Evolutionary conservation across 352 stramenopile species (phyloP).

Genomic region (Pythium apleroticum): DNA sequence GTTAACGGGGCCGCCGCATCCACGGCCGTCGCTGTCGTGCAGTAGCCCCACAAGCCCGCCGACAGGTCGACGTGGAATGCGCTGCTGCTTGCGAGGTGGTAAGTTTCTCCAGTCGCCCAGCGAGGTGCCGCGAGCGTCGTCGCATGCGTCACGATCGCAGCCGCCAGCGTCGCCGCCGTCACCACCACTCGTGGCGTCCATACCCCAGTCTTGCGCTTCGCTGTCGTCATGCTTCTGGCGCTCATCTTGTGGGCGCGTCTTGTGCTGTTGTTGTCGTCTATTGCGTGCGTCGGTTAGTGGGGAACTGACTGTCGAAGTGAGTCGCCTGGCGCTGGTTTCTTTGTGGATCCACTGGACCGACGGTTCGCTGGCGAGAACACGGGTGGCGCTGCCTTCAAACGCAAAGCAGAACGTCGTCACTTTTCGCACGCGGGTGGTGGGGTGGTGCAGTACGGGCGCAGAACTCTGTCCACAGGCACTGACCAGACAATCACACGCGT

Average conservation of each 20-base stretch:
- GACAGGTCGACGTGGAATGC: slow-evolving; percentile 25
- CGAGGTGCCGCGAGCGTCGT: slow-evolving; percentile 11
- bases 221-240: background rate
- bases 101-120: slow-evolving; percentile 24
- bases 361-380: no score
- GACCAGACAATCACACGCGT: background rate
- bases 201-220: background rate
- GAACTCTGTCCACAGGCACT: background rate
- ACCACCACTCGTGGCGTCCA: slow-evolving; percentile 17
- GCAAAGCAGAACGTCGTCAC: no score
- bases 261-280: background rate
- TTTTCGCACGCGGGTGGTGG: background rate
- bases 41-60: slow-evolving; percentile 30
- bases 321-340: background rate
- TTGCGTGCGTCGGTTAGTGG: background rate
- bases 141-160: slow-evolving; percentile 9
- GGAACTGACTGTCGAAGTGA: background rate
- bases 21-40: slow-evolving; percentile 16
- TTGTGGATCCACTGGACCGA: background rate
- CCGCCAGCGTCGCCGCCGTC: slow-evolving; percentile 6
- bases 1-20: background rate
- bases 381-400: no score
- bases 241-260: background rate
- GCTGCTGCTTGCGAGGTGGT: slow-evolving; percentile 28
- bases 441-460: no score